phyloP scores from a whole-genome alignment of 805 yeast species.

The Maudiozyma turicensis region DNA sequence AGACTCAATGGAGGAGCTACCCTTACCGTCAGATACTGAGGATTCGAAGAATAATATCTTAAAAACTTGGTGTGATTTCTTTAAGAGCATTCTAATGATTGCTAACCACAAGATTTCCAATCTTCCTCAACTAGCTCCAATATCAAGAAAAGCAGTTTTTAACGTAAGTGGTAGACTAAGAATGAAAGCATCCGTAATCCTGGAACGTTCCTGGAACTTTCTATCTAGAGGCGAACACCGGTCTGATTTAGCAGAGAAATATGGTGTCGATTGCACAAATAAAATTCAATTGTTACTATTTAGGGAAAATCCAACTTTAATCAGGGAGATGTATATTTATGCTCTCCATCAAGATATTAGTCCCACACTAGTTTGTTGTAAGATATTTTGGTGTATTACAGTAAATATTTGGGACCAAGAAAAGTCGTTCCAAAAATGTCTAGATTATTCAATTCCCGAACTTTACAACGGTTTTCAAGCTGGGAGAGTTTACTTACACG shows the following conservation, averaged over 20 bases:
- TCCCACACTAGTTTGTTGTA: conserved; percentile 54
- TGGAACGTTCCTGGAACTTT: conserved; percentile 62
- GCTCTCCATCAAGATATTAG: conserved; percentile 56
- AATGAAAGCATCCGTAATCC: conserved; percentile 43
- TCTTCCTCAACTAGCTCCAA: conserved; percentile 57
- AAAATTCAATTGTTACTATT: conserved; percentile 64
- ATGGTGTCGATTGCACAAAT: conserved; percentile 52
- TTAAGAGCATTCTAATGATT: conserved; percentile 46
- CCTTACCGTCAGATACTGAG: conserved; percentile 39
- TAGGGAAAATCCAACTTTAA: conserved; percentile 45
- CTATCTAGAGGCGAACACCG: conserved; percentile 55
- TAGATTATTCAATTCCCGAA: conserved; percentile 18
- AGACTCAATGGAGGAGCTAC: conserved; percentile 39
- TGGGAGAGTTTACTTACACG: conserved; percentile 17
- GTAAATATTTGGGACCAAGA: conserved; percentile 13
- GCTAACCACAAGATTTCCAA: conserved; percentile 62
- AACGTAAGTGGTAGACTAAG: conserved; percentile 56
- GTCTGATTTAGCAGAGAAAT: conserved; percentile 42
- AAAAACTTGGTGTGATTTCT: conserved; percentile 58
- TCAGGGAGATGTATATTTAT: conserved; percentile 55
- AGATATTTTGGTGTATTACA: conserved; percentile 60
- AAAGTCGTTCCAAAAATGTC: conserved; percentile 11
- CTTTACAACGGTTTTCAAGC: conserved; percentile 20
- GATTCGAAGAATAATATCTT: conserved; percentile 17
- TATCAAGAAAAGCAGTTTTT: conserved; percentile 63